Conservation (phyloP, 2,329 filamentous ascomycete species). For the Coniochaeta sp. region DNA sequence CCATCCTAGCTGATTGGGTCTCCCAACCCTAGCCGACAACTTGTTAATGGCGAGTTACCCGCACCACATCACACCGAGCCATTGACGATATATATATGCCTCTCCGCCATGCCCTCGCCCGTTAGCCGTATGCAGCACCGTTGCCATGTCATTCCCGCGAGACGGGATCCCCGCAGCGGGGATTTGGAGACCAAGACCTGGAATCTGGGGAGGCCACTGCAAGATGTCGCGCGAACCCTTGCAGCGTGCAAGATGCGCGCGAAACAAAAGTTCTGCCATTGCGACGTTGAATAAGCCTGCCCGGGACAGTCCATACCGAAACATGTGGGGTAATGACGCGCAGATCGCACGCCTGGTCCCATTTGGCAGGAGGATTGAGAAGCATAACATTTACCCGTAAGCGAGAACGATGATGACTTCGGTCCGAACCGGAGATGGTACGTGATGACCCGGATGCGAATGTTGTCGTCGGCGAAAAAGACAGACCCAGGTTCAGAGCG, state of each 20-base stretch:
- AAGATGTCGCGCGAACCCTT: neutral
- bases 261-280: neutral
- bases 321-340: constrained; percentile 1
- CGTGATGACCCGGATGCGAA: too few species aligned
- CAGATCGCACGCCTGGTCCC: neutral
- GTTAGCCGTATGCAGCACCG: neutral
- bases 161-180: neutral
- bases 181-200: neutral
- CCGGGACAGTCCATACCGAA: neutral
- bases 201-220: neutral
- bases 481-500: neutral
- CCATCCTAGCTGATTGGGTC: neutral
- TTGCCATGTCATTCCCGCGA: neutral
- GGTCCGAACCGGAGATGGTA: neutral
- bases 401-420: neutral
- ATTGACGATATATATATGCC: too few species aligned
- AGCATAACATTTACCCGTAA: neutral
- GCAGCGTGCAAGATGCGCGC: neutral
- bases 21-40: neutral
- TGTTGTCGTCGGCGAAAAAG: neutral
- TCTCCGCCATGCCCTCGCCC: too few species aligned
- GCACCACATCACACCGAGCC: neutral
- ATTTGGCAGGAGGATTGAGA: neutral
- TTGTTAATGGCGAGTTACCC: too few species aligned
- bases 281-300: neutral